These are phyloP conservation scores for Paraurostyla sp. DNA, from an alignment of 73 alveolate genomes.

Conservation along the genomic window DNA sequence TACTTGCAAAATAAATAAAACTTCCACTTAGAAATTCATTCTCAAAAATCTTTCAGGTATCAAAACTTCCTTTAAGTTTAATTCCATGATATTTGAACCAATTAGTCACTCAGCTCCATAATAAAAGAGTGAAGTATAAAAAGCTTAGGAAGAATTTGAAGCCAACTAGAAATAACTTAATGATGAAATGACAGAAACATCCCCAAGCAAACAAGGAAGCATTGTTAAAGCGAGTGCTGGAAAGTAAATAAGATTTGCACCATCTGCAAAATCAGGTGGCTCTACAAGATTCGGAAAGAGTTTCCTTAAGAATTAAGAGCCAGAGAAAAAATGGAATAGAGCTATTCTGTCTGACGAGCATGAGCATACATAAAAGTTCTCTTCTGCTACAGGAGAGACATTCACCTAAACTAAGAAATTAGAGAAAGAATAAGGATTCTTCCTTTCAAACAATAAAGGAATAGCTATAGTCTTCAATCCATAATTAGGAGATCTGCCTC, in stretches of 20 bases:
- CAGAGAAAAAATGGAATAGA: constrained; percentile 46
- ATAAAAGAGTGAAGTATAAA: constrained; percentile 44
- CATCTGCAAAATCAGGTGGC: constrained; percentile 49
- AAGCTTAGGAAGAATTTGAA: constrained; percentile 53
- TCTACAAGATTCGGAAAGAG: constrained; percentile 48
- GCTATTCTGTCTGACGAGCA: constrained; percentile 78
- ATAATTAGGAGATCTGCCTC: constrained; percentile 66
- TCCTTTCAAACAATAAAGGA: constrained; percentile 81
- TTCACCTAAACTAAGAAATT: constrained; percentile 79
- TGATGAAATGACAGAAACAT: neutral
- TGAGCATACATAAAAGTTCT: constrained; percentile 75
- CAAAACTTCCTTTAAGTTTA: constrained; percentile 76
- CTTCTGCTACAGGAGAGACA: constrained; percentile 81
- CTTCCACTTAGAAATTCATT: constrained; percentile 80
- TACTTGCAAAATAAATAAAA: constrained; percentile 80
- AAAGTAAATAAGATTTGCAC: constrained; percentile 62
- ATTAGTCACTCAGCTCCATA: constrained; percentile 38
- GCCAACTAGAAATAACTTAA: neutral
- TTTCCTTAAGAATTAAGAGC: neutral
- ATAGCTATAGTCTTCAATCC: constrained; percentile 84
- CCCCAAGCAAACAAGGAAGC: constrained; percentile 31
- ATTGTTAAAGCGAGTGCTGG: constrained; percentile 16
- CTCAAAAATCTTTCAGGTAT: constrained; percentile 89
- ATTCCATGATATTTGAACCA: constrained; percentile 73
- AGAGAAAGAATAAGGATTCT: constrained; percentile 80